phyloP scores from a whole-genome alignment of 331 rosid species.

The Malus hybrid region DNA sequence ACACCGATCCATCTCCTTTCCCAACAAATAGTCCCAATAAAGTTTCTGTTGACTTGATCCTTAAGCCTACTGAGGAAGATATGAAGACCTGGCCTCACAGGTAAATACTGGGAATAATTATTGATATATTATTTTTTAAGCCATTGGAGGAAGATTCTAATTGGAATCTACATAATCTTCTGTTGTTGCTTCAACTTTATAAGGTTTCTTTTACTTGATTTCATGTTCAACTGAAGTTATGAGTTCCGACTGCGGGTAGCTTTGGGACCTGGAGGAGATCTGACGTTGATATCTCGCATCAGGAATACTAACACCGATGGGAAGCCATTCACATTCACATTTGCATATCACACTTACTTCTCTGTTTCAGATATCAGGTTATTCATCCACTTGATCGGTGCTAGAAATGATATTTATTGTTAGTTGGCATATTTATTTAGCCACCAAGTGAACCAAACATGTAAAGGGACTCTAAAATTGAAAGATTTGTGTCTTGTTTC shows the following conservation, averaged over 20 bases:
- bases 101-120: conserved; percentile 17
- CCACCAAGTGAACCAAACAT: not conserved
- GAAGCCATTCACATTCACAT: conserved; percentile 78
- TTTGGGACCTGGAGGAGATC: conserved; percentile 77
- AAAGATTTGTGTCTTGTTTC: not conserved
- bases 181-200: not conserved
- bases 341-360: conserved; percentile 84
- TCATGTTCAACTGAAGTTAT: conserved; percentile 41
- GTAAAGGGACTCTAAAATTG: not conserved
- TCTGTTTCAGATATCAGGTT: conserved; percentile 82
- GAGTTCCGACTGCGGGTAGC: conserved; percentile 82
- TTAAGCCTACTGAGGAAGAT: conserved; percentile 73
- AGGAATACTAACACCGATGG: conserved; percentile 79
- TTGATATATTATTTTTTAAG: not conserved
- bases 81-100: conserved; percentile 72
- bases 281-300: conserved; percentile 72
- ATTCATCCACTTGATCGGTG: conserved; percentile 5
- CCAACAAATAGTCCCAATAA: conserved; percentile 41
- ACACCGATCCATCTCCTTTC: conserved; percentile 58
- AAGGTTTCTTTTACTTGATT: conserved; percentile 4
- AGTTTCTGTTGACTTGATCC: conserved; percentile 76
- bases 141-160: not conserved
- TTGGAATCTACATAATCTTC: not conserved
- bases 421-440: not conserved
- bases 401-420: not conserved